Evolutionary conservation across 139 green algal species (phyloP).

Genomic region (Diplosphaera chodatii): DNA sequence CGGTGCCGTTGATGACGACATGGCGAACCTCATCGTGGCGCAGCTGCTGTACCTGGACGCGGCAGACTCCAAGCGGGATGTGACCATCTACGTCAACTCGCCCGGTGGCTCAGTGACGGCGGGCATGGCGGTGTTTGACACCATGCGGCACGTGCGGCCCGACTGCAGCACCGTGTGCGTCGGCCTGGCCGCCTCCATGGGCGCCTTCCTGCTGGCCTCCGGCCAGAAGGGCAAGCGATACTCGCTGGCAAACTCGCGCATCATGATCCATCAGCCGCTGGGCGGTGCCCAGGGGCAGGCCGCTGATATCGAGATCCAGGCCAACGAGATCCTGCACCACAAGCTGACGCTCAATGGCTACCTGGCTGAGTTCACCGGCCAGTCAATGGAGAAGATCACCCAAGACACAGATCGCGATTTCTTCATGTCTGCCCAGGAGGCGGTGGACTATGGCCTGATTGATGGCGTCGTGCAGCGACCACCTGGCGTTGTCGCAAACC

Average conservation of each 20-base stretch:
- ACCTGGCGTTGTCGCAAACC: neutral
- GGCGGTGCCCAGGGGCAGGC: slow-evolving; percentile 97
- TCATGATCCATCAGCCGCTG: slow-evolving; percentile 99
- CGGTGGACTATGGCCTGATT: slow-evolving; percentile 96
- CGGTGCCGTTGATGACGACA: slow-evolving; percentile 99
- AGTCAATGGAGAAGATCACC: slow-evolving; percentile 92
- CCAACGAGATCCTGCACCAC: slow-evolving; percentile 99
- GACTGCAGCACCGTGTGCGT: slow-evolving; percentile 97
- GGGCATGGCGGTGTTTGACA: slow-evolving; percentile 99
- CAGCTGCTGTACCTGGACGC: slow-evolving; percentile 96
- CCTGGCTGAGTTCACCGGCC: slow-evolving; percentile 92
- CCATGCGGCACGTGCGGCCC: slow-evolving; percentile 95
- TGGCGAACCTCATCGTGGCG: slow-evolving; percentile 97
- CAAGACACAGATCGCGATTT: slow-evolving; percentile 96
- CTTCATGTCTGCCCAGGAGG: slow-evolving; percentile 94
- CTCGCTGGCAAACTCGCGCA: slow-evolving; percentile 92
- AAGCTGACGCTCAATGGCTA: slow-evolving; percentile 98
- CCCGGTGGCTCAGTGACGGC: slow-evolving; percentile 93
- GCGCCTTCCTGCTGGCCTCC: slow-evolving; percentile 92
- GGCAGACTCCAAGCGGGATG: slow-evolving; percentile 72
- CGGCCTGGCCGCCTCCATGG: slow-evolving; percentile 96
- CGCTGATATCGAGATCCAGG: slow-evolving; percentile 99
- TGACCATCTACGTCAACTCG: slow-evolving; percentile 98
- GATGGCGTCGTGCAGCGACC: slow-evolving; percentile 66
- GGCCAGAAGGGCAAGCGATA: slow-evolving; percentile 96